Evolutionary conservation across 148 eudicot genomes (phyloP), one percentile per base, ranked within the genome.

Genomic region (Cornus florida): DNA sequence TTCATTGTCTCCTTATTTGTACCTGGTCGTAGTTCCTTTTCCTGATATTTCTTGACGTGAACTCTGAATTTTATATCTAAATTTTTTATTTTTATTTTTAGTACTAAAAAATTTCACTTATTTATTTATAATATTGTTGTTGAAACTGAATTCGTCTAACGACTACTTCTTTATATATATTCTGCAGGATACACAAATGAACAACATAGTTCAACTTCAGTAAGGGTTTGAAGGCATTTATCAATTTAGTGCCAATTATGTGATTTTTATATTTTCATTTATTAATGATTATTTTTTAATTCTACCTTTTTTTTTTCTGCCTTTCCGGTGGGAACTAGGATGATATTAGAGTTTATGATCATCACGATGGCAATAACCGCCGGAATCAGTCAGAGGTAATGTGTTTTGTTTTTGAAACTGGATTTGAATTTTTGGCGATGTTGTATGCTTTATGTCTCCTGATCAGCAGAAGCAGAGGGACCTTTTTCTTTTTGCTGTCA

Each of bases 181-280:
- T 50, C 75, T 84, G 81, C 86, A 94, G 98, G 92, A 48, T 89
- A 86, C 75, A 86, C 83, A 38, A 82, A 87, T 67, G 91, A 87
- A 60, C 87, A 79, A 73, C 90, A 82, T 50, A 72, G 71, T 77
- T 77, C 93, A 22, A 72, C 78, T 46, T 68, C 92, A 73, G 97
- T 92, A 89, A 85, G 90, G 66, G 35, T 80, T 79, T 79, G 7
- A 69, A 64, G 5, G 46, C 48, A 64, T 69, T 41, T 39, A 31
- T 68, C n/a, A 32, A 77, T 67, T 67, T 68, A 19, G 64, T 75
- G n/a, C 32, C 41, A 13, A 13, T 7, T 33, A 43, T 41, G 28
- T 43, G n/a, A n/a, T 35, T 64, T 74, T 41, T 7, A 12, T 70
- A 77, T 50, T 56, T 39, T 68, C 23, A 24, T 67, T 22, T n/a